phyloP scores from a whole-genome alignment of 768 basidiomycete genomes.

The Lyophyllum atratum region DNA sequence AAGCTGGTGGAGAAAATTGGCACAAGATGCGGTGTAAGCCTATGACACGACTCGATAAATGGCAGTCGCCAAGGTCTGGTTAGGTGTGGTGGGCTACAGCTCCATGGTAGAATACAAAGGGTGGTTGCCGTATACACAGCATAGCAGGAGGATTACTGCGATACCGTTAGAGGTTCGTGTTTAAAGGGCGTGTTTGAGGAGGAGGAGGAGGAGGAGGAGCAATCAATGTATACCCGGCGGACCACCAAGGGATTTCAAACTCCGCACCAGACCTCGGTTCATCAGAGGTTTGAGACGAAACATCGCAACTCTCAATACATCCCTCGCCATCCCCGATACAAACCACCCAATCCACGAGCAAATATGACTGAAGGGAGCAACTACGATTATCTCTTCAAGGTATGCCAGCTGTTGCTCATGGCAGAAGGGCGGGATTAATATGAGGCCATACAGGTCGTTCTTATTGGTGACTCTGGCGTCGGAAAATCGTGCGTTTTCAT shows the following conservation, averaged over 20 bases:
- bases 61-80: not conserved
- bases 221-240: not conserved
- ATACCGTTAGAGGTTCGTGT: slow-evolving; percentile 1
- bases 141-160: not conserved
- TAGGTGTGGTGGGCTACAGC: not conserved
- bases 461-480: slow-evolving; percentile 99
- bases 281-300: slow-evolving; percentile 15
- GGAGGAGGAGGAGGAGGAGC: not conserved
- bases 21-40: not conserved
- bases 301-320: slow-evolving; percentile 11
- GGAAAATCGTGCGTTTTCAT: slow-evolving; percentile 91
- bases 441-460: slow-evolving; percentile 64
- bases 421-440: slow-evolving; percentile 5
- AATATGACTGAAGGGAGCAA: slow-evolving; percentile 90
- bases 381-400: slow-evolving; percentile 99
- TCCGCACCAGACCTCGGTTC: slow-evolving; percentile 21
- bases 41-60: not conserved
- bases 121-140: not conserved
- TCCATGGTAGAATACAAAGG: not conserved
- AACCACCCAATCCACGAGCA: slow-evolving; percentile 14
- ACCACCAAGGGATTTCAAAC: slow-evolving; percentile 22
- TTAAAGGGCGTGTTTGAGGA: slow-evolving; percentile 6
- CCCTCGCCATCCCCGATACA: slow-evolving; percentile 23
- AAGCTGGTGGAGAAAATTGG: not conserved
- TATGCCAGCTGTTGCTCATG: slow-evolving; percentile 31